Conservation (phyloP, 306 rosid species). For the Corylus americana region DNA sequence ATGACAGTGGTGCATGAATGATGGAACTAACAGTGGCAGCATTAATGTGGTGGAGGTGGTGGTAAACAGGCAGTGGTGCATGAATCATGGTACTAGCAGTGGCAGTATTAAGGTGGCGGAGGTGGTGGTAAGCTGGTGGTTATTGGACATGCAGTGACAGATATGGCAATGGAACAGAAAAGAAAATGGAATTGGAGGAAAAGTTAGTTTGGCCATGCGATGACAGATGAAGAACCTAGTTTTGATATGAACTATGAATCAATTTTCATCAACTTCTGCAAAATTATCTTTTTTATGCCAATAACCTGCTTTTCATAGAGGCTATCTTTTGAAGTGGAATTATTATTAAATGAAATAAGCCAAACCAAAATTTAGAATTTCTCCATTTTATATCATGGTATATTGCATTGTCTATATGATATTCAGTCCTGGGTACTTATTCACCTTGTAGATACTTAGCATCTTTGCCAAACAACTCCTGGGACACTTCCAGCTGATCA, state of each 20-base stretch:
- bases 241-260: not conserved
- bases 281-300: not conserved
- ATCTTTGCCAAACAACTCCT: constrained; percentile 77
- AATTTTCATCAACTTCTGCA: not conserved
- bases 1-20: no score
- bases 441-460: constrained; percentile 61
- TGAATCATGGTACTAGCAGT: not conserved
- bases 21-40: no score
- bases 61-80: not conserved
- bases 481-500: constrained; percentile 80
- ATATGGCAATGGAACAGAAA: not conserved
- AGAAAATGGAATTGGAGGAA: not conserved
- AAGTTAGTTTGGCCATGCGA: not conserved
- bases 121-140: not conserved
- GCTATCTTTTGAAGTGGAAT: not conserved
- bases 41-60: no score
- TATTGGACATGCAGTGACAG: not conserved
- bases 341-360: not conserved
- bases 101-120: not conserved
- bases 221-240: not conserved
- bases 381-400: constrained; percentile 1
- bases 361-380: not conserved
- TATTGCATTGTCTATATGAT: constrained; percentile 13
- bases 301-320: not conserved
- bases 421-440: constrained; percentile 11